Conservation (phyloP, 1,139 yeast genomes). For the Diutina ranongensis region DNA sequence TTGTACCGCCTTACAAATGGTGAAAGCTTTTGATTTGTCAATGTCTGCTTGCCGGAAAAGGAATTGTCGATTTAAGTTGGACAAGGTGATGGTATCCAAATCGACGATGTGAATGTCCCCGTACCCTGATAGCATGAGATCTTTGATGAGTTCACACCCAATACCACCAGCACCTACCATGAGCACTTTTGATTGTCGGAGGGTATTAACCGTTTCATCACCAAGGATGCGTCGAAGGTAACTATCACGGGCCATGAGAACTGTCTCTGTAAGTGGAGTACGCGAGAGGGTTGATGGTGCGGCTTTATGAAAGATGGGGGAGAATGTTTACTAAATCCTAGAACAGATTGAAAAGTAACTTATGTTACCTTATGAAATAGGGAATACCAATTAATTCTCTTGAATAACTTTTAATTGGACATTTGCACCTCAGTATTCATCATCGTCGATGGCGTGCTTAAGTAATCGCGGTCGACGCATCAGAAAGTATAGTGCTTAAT, state of each 20-base stretch:
- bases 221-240: background rate
- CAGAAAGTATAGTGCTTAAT: too few relatives aligned
- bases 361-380: too few relatives aligned
- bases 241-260: slow-evolving; percentile 5
- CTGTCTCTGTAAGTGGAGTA: background rate
- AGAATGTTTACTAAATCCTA: too few relatives aligned
- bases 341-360: too few relatives aligned
- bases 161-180: slow-evolving; percentile 99
- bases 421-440: too few relatives aligned
- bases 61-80: slow-evolving; percentile 89
- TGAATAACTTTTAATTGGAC: too few relatives aligned
- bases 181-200: slow-evolving; percentile 42
- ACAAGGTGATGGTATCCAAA: slow-evolving; percentile 84
- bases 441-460: too few relatives aligned
- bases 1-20: slow-evolving; percentile 74
- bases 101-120: slow-evolving; percentile 90
- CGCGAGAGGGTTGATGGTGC: background rate
- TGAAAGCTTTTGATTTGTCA: slow-evolving; percentile 71
- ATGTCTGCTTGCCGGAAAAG: slow-evolving; percentile 79
- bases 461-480: background rate
- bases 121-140: slow-evolving; percentile 70
- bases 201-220: background rate
- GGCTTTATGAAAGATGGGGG: background rate
- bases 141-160: slow-evolving; percentile 89
- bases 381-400: too few relatives aligned